Percentiles rank a stretch among this genome's conserved stretches.
These are phyloP conservation scores for Galerina marginata DNA, from an alignment of 768 basidiomycete genomes.

Conservation along the genomic window DNA sequence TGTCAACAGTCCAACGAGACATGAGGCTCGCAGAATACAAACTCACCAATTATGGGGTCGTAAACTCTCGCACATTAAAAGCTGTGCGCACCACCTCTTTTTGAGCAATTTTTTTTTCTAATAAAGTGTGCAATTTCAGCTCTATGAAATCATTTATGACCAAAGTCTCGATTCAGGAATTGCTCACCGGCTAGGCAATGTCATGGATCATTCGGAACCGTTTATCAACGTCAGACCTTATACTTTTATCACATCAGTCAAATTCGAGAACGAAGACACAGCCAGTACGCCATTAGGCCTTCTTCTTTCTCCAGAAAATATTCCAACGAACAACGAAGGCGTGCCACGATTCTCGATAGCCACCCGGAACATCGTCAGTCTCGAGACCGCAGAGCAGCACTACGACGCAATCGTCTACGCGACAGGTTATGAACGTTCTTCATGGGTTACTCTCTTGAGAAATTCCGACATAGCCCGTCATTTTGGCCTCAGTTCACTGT, in stretches of 20 bases:
- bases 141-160: slow-evolving; percentile 56
- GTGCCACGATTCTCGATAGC: slow-evolving; percentile 24
- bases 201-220: slow-evolving; percentile 22
- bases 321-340: background rate
- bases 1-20: slow-evolving; percentile 41
- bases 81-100: slow-evolving; percentile 28
- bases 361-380: slow-evolving; percentile 44
- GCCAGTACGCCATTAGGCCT: slow-evolving; percentile 9
- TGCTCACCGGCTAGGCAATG: slow-evolving; percentile 34
- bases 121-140: slow-evolving; percentile 28
- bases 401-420: slow-evolving; percentile 59
- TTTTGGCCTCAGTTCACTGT: slow-evolving; percentile 37
- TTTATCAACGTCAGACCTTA: slow-evolving; percentile 44
- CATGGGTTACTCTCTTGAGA: slow-evolving; percentile 49
- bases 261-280: slow-evolving; percentile 13
- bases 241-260: slow-evolving; percentile 40
- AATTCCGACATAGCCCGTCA: slow-evolving; percentile 43
- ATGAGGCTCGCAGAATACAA: slow-evolving; percentile 48
- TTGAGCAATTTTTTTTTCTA: background rate
- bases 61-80: slow-evolving; percentile 53
- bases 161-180: slow-evolving; percentile 53
- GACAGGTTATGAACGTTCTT: slow-evolving; percentile 57
- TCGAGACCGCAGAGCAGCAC: slow-evolving; percentile 30
- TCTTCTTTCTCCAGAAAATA: slow-evolving; percentile 25
- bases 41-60: slow-evolving; percentile 58